Evolutionary conservation across 176 grass and related monocot genomes (phyloP).

Genomic region (Saccharum officinarum): DNA sequence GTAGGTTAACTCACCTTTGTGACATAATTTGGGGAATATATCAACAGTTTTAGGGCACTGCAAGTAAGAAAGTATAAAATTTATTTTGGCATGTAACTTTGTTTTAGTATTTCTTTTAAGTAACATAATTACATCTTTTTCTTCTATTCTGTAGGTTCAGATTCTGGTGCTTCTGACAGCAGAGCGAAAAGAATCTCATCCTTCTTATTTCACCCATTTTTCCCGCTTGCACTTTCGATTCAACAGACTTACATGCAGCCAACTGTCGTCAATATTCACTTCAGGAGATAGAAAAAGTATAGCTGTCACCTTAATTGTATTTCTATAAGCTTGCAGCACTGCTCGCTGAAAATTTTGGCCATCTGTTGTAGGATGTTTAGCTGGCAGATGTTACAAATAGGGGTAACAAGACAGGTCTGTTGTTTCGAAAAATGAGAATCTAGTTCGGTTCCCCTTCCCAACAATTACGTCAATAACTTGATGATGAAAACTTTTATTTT

Average conservation of each 20-base stretch:
- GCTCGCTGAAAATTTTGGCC: slow-evolving; percentile 35
- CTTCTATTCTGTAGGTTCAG: slow-evolving; percentile 52
- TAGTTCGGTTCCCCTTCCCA: too few species aligned
- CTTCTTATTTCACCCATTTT: slow-evolving; percentile 87
- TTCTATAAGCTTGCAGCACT: slow-evolving; percentile 10
- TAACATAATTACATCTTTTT: neutral
- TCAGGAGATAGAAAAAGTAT: slow-evolving; percentile 57
- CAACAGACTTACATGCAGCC: slow-evolving; percentile 96
- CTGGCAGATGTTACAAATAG: neutral
- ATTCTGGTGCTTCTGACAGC: slow-evolving; percentile 54
- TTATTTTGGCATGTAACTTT: slow-evolving; percentile 1
- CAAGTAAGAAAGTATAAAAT: neutral
- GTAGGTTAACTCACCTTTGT: neutral
- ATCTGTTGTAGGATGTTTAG: slow-evolving; percentile 13
- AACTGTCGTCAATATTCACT: slow-evolving; percentile 91
- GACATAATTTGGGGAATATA: neutral
- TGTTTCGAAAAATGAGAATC: too few species aligned
- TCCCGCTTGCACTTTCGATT: slow-evolving; percentile 80
- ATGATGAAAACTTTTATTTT: too few species aligned
- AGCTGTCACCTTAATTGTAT: slow-evolving; percentile 27
- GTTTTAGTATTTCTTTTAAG: neutral
- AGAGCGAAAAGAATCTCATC: slow-evolving; percentile 71
- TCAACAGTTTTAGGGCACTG: neutral
- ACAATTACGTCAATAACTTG: too few species aligned
- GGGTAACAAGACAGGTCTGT: too few species aligned